Base-by-base conservation (phyloP, 306 rosid species). In the Sesbania bispinosa region DNA sequence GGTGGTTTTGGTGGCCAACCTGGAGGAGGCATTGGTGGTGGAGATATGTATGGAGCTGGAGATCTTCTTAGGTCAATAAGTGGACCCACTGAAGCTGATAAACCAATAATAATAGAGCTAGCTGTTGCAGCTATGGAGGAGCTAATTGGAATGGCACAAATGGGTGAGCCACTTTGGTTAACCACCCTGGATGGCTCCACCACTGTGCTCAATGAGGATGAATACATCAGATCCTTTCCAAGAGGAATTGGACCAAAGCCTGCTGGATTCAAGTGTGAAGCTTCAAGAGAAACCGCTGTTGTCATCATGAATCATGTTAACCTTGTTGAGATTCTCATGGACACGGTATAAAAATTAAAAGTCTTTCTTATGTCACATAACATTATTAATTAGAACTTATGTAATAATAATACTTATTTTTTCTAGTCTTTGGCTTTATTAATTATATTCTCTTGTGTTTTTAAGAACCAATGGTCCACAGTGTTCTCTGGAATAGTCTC, bases 81-180 rank as follows among this genome's bases (percentile, higher is more conserved):
- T 35, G 88, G 84, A 0, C 97, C 96, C 0, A 85, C 83, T 0
- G 99, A 92, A 48, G 93, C 90, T 0, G 99, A 95, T 55, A 95
- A 95, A 11, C 97, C 96, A 0, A 74, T 95, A 81, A 89, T 92
- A 54, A 86, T 92, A 19, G 99, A 95, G 83, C 92, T 95, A 0
- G 99, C 97, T 1, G 97, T 95, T 64, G 88, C 96, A 5, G 97
- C 99, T 0, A 95, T 95, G 96, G 97, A 95, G 70, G 99, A 95
- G 30, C 88, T 95, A 0, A 63, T 84, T 32, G 85, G 87, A 78
- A 92, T 95, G 97, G 96, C 99, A 0, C 99, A 95, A 45, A 78
- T 89, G 86, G 92, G 90, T 0, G 99, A 95, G 20, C 99, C 99
- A 8, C 84, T 95, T 14, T 95, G 99, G 99, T 74, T 95, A 79